Base-by-base conservation (phyloP, 768 basidiomycete genomes). In the Megacollybia marginata region DNA sequence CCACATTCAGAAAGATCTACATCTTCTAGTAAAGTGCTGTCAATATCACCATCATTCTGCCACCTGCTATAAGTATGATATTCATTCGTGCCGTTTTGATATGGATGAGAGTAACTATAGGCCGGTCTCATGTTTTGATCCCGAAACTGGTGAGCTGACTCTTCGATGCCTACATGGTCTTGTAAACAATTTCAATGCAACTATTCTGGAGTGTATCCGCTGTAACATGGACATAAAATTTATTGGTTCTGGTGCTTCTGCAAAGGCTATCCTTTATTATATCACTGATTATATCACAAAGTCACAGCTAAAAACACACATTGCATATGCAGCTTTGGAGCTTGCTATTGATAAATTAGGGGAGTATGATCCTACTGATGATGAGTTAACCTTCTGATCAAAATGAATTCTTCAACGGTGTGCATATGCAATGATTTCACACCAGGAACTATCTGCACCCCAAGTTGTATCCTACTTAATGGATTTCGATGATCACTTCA, bases 251-350 rank as follows among this genome's bases (percentile, higher is more conserved):
- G 66, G 66, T 3, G 50, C 48, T 7, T 44, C 55, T 1, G 61
- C 62, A 9, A 67, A 65, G 47, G 66, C 63, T 0, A 50, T 64
- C 0, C 15, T 67, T 9, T 61, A 64, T 44, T 67, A 67, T 36
- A 62, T 67, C 33, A 67, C 66, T 1, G 63, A 67, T 34, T 67
- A 67, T 34, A 67, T 67, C 44, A 67, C 63, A 0, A 67, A 67
- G 33, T 49, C 60, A 1, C 52, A 57, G 20, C 52, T 65, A 20
- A 60, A 61, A 23, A 51, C 62, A 4, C 59, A 67, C 34, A 55
- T 62, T 19, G 54, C 58, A 2, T 60, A 56, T 38, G 56, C 56
- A 1, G 58, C 62, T 2, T 44, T 67, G 11, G 54, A 62, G 16
- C 35, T 53, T 4, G 58, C 63, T 6, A 44, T 62, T 0, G 49